Conservation (phyloP, 495 filamentous ascomycete species). For the Aspergillus coremiiformis region DNA sequence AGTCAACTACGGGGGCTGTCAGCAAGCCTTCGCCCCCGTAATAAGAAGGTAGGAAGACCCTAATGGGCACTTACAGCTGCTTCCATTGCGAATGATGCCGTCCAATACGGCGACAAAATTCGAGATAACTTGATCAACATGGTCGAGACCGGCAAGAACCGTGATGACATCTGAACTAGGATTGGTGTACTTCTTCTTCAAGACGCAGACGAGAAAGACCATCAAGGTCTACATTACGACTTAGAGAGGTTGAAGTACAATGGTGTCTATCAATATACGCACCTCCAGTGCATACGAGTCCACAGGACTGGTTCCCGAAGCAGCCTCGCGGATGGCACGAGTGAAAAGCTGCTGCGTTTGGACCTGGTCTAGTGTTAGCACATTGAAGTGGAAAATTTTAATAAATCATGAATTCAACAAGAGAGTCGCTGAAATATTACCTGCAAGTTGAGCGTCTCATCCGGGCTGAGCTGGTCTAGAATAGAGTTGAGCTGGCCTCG, state of each 20-base stretch:
- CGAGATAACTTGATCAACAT: conserved; percentile 76
- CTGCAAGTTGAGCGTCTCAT: conserved; percentile 69
- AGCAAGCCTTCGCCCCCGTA: neutral
- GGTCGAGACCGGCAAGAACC: conserved; percentile 77
- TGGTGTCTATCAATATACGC: conserved; percentile 24
- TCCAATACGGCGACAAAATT: conserved; percentile 84
- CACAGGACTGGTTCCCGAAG: conserved; percentile 50
- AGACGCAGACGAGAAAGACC: conserved; percentile 70
- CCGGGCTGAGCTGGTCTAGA: conserved; percentile 58
- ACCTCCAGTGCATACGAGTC: conserved; percentile 87
- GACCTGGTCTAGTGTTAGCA: conserved; percentile 30
- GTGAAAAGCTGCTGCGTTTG: conserved; percentile 75
- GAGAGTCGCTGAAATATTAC: conserved; percentile 24
- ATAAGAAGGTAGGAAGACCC: neutral
- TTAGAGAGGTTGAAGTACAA: conserved; percentile 33
- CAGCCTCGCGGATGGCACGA: conserved; percentile 61
- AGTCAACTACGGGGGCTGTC: conserved; percentile 44
- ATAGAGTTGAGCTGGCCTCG: conserved; percentile 54
- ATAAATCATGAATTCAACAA: neutral
- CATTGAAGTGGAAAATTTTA: neutral
- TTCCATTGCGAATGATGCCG: conserved; percentile 68
- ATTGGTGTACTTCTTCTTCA: conserved; percentile 90
- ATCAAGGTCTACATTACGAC: conserved; percentile 65
- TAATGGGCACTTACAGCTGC: conserved; percentile 48
- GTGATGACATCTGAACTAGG: conserved; percentile 92